Percentiles rank a stretch among this genome's conserved stretches.
phyloP scores from a whole-genome alignment of 345 rosid genomes.

The Adansonia digitata region DNA sequence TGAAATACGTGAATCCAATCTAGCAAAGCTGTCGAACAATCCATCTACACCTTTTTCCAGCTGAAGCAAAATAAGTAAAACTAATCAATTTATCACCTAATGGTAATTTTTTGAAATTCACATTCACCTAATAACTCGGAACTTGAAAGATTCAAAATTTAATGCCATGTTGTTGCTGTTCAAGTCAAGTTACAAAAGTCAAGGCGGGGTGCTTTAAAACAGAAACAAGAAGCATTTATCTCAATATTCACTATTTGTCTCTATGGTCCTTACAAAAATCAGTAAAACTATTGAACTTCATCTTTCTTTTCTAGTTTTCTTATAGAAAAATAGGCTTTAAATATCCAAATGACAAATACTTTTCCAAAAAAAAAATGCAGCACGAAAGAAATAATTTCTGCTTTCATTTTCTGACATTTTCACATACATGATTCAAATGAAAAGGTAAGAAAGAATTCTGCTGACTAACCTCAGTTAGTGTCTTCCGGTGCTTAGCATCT shows the following conservation, averaged over 20 bases:
- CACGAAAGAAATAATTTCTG: constrained; percentile 1
- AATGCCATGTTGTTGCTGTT: background rate
- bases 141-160: background rate
- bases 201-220: background rate
- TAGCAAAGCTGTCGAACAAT: constrained; percentile 83
- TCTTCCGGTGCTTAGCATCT: constrained; percentile 92
- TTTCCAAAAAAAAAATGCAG: background rate
- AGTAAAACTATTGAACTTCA: background rate
- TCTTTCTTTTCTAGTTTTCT: background rate
- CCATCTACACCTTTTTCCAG: constrained; percentile 94
- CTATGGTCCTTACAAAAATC: background rate
- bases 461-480: constrained; percentile 75
- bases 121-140: constrained; percentile 4
- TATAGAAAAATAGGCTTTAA: background rate
- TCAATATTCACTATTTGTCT: background rate
- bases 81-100: background rate
- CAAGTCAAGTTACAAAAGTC: background rate
- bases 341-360: background rate
- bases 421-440: background rate
- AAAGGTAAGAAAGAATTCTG: background rate
- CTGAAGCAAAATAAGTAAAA: constrained; percentile 30
- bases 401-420: background rate
- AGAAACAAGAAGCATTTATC: background rate
- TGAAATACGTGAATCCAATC: constrained; percentile 89
- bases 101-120: background rate